These are phyloP conservation scores for Taphrina sp. DNA, from an alignment of 1,139 yeast genomes.

Conservation along the genomic window DNA sequence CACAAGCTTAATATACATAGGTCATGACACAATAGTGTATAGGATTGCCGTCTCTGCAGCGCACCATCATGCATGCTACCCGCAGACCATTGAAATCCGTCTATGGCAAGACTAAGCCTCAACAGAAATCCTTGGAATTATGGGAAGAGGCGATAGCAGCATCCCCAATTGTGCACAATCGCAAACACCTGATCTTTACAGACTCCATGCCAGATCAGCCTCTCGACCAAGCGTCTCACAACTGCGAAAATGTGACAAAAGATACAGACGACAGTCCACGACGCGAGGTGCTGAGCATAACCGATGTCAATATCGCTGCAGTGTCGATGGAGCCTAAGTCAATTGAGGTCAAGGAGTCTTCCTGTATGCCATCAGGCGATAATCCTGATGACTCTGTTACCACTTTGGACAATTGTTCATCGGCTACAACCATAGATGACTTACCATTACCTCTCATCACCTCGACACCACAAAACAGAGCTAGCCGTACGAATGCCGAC, in stretches of 20 bases:
- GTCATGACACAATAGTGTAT: neutral
- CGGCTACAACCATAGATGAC: too few species aligned
- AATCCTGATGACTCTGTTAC: too few species aligned
- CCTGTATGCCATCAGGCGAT: too few species aligned
- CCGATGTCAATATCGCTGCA: neutral
- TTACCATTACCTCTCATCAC: too few species aligned
- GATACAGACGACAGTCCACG: too few species aligned
- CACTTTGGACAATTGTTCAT: too few species aligned
- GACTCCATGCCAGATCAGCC: neutral
- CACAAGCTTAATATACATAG: neutral
- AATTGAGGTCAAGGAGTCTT: too few species aligned
- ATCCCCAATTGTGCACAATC: slow-evolving; percentile 10
- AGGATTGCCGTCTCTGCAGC: neutral
- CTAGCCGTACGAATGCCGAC: too few species aligned
- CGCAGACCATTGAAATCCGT: slow-evolving; percentile 15
- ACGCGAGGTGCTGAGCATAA: neutral
- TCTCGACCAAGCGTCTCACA: neutral
- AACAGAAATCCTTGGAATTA: slow-evolving; percentile 1
- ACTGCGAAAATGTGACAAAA: neutral
- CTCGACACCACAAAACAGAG: too few species aligned
- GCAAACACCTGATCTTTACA: too few species aligned
- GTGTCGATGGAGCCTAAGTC: neutral
- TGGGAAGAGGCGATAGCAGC: slow-evolving; percentile 28
- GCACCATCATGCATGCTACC: slow-evolving; percentile 17
- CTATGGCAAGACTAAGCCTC: slow-evolving; percentile 11